Evolutionary conservation across 345 rosid species (phyloP).

Genomic region (Citrus unshiu): DNA sequence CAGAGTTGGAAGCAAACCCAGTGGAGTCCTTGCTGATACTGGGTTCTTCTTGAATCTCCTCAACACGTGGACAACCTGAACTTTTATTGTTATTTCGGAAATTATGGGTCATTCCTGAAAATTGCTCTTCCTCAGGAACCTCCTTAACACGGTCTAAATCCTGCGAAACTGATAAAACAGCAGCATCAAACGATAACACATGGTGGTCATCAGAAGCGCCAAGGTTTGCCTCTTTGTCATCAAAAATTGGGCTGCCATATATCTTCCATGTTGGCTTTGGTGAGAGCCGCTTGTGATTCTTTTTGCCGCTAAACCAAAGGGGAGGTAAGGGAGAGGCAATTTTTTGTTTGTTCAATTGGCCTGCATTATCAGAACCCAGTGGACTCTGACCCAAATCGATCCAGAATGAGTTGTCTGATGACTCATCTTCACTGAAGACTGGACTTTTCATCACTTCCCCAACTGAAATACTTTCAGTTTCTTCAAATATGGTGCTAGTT

Average conservation of each 20-base stretch:
- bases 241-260: conserved; percentile 68
- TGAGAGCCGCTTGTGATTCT: conserved; percentile 56
- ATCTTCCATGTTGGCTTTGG: conserved; percentile 59
- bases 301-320: conserved; percentile 64
- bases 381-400: conserved; percentile 98
- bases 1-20: conserved; percentile 20
- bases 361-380: conserved; percentile 56
- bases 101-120: conserved; percentile 16
- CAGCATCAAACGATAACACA: conserved; percentile 90
- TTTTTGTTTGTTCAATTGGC: conserved; percentile 52
- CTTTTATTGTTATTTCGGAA: conserved; percentile 21
- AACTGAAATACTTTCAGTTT: conserved; percentile 80
- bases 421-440: conserved; percentile 93
- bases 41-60: conserved; percentile 80
- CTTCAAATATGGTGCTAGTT: conserved; percentile 89
- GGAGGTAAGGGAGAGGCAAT: conserved; percentile 63
- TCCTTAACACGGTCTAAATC: conserved; percentile 55
- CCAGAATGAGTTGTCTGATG: conserved; percentile 86
- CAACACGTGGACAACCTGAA: conserved; percentile 22
- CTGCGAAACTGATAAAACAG: conserved; percentile 84
- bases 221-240: conserved; percentile 43
- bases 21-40: conserved; percentile 23
- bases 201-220: conserved; percentile 45
- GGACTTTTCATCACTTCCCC: conserved; percentile 99
- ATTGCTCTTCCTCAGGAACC: conserved; percentile 51